phyloP scores from a whole-genome alignment of 192 early-diverging fungal genomes.

The Powellomyces hirtus region DNA sequence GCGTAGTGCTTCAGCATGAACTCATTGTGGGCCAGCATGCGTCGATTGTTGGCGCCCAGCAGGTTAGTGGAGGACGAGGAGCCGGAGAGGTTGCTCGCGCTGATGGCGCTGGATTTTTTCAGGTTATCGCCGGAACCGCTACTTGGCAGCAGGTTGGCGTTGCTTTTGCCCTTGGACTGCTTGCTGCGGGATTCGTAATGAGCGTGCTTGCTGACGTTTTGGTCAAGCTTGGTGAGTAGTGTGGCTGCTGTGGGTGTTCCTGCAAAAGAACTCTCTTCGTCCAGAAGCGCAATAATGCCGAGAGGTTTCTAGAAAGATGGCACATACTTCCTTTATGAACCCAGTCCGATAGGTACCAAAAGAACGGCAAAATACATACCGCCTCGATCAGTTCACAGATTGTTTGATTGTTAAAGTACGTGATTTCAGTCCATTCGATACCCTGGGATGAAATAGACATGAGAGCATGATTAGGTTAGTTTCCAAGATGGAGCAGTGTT shows the following conservation, averaged over 20 bases:
- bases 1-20: slow-evolving; percentile 95
- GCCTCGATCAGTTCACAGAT: slow-evolving; percentile 95
- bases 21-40: slow-evolving; percentile 86
- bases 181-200: slow-evolving; percentile 27
- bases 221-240: slow-evolving; percentile 82
- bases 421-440: slow-evolving; percentile 97
- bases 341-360: slow-evolving; percentile 96
- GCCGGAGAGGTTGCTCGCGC: not conserved
- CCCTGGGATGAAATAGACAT: too few relatives aligned
- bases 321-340: too few relatives aligned
- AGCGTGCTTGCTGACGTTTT: slow-evolving; percentile 67
- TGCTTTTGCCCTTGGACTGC: slow-evolving; percentile 23
- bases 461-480: too few relatives aligned
- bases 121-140: slow-evolving; percentile 14
- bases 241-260: slow-evolving; percentile 74
- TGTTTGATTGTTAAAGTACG: slow-evolving; percentile 95
- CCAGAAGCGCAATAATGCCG: slow-evolving; percentile 91
- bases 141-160: slow-evolving; percentile 34
- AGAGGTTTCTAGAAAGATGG: too few relatives aligned
- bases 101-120: not conserved
- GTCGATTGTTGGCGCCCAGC: slow-evolving; percentile 51
- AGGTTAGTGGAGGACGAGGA: not conserved
- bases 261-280: slow-evolving; percentile 93
- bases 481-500: too few relatives aligned
- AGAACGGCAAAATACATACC: too few relatives aligned